A percentile compares a stretch with the other conserved stretches of the same genome.
Evolutionary conservation across 2,329 filamentous ascomycete species (phyloP).

Genomic region (Aspergillus bombycis): DNA sequence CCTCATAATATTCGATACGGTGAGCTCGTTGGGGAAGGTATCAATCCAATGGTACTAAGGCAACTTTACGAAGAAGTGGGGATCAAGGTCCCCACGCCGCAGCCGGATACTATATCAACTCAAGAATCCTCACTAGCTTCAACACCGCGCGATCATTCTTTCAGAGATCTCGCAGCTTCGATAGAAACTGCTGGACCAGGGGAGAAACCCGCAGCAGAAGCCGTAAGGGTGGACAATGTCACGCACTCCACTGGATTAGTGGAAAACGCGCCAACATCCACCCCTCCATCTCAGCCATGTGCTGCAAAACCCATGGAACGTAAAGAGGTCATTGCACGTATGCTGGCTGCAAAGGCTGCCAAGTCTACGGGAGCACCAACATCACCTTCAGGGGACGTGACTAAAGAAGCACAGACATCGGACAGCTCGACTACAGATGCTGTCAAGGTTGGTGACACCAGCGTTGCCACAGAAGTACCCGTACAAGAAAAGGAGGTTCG

Average conservation of each 20-base stretch:
- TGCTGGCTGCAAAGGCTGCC: conserved; percentile 72
- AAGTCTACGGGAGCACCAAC: conserved; percentile 43
- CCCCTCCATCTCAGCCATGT: conserved; percentile 14
- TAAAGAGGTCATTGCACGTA: conserved; percentile 75
- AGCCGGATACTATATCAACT: conserved; percentile 7
- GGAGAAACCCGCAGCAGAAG: background rate
- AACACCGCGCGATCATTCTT: background rate
- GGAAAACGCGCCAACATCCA: background rate
- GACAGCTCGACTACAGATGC: conserved; percentile 8
- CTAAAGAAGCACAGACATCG: conserved; percentile 17
- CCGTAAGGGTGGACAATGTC: background rate
- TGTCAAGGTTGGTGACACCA: conserved; percentile 12
- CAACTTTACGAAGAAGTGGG: conserved; percentile 70
- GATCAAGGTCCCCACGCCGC: conserved; percentile 47
- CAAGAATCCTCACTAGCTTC: background rate
- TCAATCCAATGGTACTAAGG: conserved; percentile 66
- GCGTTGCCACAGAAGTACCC: conserved; percentile 15
- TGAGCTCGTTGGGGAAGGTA: conserved; percentile 72
- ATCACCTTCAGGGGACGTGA: conserved; percentile 15
- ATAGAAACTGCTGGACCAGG: background rate
- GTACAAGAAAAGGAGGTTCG: conserved; percentile 30
- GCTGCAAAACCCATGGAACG: conserved; percentile 61
- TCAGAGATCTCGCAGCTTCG: background rate
- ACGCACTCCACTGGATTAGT: background rate
- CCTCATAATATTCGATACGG: conserved; percentile 71